These are phyloP conservation scores for Penicillium argentinense DNA, from an alignment of 495 filamentous ascomycete species.

Conservation along the genomic window DNA sequence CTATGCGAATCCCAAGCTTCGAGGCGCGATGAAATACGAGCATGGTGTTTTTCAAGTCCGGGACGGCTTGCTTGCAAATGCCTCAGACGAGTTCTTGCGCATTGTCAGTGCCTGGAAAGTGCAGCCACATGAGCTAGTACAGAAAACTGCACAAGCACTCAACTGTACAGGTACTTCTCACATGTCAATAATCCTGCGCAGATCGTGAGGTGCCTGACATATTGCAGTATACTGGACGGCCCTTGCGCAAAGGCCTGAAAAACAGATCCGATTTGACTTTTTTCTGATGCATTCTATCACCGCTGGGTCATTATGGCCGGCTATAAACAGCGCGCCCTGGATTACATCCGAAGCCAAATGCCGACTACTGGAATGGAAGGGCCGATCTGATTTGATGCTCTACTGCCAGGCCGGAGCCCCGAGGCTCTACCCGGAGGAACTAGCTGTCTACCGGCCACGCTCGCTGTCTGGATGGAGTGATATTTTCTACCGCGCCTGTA, in stretches of 20 bases:
- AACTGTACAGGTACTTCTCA: slow-evolving; percentile 16
- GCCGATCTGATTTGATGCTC: slow-evolving; percentile 32
- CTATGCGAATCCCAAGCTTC: slow-evolving; percentile 12
- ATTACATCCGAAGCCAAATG: slow-evolving; percentile 26
- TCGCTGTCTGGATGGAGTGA: slow-evolving; percentile 28
- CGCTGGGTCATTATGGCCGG: slow-evolving; percentile 28
- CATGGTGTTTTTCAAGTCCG: slow-evolving; percentile 17
- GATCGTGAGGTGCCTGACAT: too few species aligned
- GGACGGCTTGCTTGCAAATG: slow-evolving; percentile 13
- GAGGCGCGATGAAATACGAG: slow-evolving; percentile 22
- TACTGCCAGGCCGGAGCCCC: slow-evolving; percentile 32
- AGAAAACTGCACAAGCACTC: slow-evolving; percentile 33
- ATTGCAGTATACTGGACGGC: slow-evolving; percentile 19
- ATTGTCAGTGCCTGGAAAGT: slow-evolving; percentile 23
- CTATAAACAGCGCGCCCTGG: slow-evolving; percentile 27
- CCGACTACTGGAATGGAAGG: slow-evolving; percentile 38
- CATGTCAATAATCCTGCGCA: too few species aligned
- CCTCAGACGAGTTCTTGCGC: slow-evolving; percentile 19
- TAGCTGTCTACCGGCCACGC: slow-evolving; percentile 15
- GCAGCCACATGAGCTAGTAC: slow-evolving; percentile 16
- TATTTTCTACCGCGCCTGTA: slow-evolving; percentile 27
- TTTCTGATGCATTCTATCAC: slow-evolving; percentile 43
- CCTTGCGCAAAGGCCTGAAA: slow-evolving; percentile 28
- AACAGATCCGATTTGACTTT: slow-evolving; percentile 38
- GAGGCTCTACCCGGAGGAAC: slow-evolving; percentile 11